phyloP scores from a whole-genome alignment of 2,329 filamentous ascomycete species.

The Fusarium drepaniforme region DNA sequence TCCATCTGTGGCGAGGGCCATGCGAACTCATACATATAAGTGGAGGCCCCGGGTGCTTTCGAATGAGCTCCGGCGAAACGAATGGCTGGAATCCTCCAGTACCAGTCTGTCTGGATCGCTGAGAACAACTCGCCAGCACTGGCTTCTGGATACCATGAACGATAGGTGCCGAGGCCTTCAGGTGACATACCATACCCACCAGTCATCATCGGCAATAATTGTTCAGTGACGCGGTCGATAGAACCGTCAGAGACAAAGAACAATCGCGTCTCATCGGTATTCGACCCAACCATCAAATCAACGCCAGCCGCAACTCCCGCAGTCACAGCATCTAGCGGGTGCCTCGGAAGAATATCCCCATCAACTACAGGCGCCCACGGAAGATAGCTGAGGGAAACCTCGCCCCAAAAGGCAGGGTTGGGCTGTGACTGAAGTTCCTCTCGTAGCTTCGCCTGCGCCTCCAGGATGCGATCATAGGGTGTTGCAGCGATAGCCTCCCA shows the following conservation, averaged over 20 bases:
- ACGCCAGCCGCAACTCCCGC: neutral
- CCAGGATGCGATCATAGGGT: neutral
- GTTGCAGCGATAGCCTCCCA: neutral
- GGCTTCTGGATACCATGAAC: neutral
- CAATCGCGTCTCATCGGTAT: neutral
- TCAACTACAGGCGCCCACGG: neutral
- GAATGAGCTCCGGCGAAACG: neutral
- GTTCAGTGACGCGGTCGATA: neutral
- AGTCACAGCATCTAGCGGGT: neutral
- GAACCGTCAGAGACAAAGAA: neutral
- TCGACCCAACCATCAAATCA: neutral
- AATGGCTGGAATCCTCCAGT: neutral
- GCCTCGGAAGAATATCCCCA: neutral
- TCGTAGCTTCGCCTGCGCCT: neutral
- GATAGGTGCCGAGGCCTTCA: neutral
- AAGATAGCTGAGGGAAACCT: neutral
- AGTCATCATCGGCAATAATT: neutral
- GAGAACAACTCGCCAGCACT: neutral
- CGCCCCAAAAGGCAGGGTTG: neutral
- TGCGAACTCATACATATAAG: neutral
- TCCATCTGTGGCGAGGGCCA: neutral
- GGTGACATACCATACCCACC: neutral
- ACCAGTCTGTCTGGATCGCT: neutral
- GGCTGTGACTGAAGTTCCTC: neutral
- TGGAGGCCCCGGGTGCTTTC: neutral